These are phyloP conservation scores for Escovopsis sp. DNA, from an alignment of 2,329 filamentous ascomycete genomes.

Conservation along the genomic window DNA sequence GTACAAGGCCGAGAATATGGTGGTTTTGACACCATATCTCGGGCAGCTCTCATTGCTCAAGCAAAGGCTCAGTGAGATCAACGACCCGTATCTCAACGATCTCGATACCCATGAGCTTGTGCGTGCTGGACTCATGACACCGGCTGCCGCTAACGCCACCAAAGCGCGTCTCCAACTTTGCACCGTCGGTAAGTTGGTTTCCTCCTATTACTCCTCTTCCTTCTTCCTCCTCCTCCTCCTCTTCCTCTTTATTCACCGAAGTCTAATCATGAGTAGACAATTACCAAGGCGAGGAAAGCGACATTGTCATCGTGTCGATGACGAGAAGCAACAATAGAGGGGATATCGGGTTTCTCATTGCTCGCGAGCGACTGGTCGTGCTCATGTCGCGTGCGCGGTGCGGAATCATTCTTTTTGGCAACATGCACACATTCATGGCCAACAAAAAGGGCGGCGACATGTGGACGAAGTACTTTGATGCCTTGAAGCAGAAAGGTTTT, in stretches of 20 bases:
- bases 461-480: conserved; percentile 44
- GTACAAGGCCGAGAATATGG: conserved; percentile 49
- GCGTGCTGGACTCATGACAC: conserved; percentile 43
- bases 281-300: conserved; percentile 63
- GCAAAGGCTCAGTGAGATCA: conserved; percentile 36
- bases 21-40: conserved; percentile 58
- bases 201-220: background rate
- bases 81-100: conserved; percentile 54
- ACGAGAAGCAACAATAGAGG: conserved; percentile 48
- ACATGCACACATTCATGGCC: conserved; percentile 49
- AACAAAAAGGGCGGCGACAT: conserved; percentile 26
- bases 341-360: conserved; percentile 57
- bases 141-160: conserved; percentile 32
- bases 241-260: background rate
- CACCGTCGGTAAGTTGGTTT: conserved; percentile 44
- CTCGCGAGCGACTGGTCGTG: conserved; percentile 55
- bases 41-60: conserved; percentile 48
- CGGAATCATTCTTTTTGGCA: conserved; percentile 54
- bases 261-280: conserved; percentile 38
- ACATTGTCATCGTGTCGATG: conserved; percentile 55
- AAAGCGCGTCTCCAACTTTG: conserved; percentile 46
- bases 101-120: conserved; percentile 48
- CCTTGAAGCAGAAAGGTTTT: conserved; percentile 34
- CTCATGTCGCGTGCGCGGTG: conserved; percentile 52
- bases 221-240: background rate